Evolutionary conservation across 2,329 filamentous ascomycete species (phyloP), one percentile per base, ranked within the genome.

Genomic region (Aspergillus sojae): DNA sequence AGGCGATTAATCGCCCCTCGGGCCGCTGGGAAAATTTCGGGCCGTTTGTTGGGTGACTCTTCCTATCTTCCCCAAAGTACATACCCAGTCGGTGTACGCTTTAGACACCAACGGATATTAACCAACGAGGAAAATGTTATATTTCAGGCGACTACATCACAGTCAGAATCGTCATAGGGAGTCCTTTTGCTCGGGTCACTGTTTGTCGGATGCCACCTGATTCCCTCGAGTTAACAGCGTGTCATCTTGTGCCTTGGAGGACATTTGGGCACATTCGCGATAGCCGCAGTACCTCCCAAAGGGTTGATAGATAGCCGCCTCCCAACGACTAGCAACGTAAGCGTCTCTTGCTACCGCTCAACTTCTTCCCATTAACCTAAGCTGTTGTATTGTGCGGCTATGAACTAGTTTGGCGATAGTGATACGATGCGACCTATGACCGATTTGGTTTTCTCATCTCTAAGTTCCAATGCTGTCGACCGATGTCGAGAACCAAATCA

Each of bases 291-390:
- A 89, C 28, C 86, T 78, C 46, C 87, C 77, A 73, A 89, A 88
- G 75, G 89, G 86, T 57, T 87, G 80, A 83, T 87, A 89, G 57
- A 89, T 89, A 52, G 10, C 19, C 16, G 67, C 89, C 86, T 75
- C 89, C 86, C 68, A 89, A 89, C 1, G 85, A 85, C 65, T 82
- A 81, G 64, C 87, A 84, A 43, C 86, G 77, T 46, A 81, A 84
- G 70, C 88, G 88, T 1, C 86, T 86, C 69, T 85, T 84, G 0
- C 85, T 86, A 7, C 87, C 87, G 69, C 86, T 11, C 48, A 10
- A 10, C 5, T 52, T 5, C 16, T 52, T 32, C 26, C 0, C 16
- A 32, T 52, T 1, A n/a, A 19, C 3, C 14, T 21, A 28, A 48
- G 9, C 14, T 32, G 26, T 28, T 10, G 19, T 2, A 48, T 12